Base-by-base conservation (phyloP, 2,329 filamentous ascomycete genomes). In the Elsinoe necatrix region DNA sequence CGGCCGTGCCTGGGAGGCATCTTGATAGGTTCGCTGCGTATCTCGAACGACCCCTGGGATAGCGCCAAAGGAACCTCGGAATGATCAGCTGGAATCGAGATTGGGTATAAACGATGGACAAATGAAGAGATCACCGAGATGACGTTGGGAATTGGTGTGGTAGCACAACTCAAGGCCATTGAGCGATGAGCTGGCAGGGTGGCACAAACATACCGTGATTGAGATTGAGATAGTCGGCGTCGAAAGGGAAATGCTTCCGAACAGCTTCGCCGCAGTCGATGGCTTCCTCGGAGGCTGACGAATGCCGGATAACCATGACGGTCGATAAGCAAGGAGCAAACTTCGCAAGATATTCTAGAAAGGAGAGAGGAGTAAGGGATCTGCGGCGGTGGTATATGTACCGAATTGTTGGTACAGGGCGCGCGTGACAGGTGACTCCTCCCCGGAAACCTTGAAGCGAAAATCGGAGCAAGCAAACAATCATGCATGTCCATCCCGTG, bases 11-110 rank as follows among this genome's bases (percentile, higher is more conserved):
- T 95, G 90, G 35, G 77, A 74, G 3, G 75, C 72, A 60, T 85
- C 80, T 67, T 92, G 85, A 65, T 85, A 87, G n/a, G 75, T 65
- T n/a, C 79, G 82, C 18, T 85, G 77, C 50, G 76, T 77, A 12
- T 78, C 70, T 14, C 78, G 80, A 58, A 96, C 77, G 18, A 72
- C 67, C 9, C 71, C 73, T 3, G 91, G 90, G 63, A 85, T 83
- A 1, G 85, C 84, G 35, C 91, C 91, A 67, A 88, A 95, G 0
- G 89, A 95, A 51, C 89, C 86, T 56, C n/a, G 20, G 31, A 29
- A 35, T 25, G 37, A 27, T 55, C 35, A 31, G 31, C 25, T 29
- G 37, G 35, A 7, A 43, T 34, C 18, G 23, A 55, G 37, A 42
- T 55, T 43, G 35, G 23, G 27, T 18, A 6, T n/a, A 21, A 37